phyloP scores from a whole-genome alignment of 305 asterid genomes.

The Monarda citriodora region DNA sequence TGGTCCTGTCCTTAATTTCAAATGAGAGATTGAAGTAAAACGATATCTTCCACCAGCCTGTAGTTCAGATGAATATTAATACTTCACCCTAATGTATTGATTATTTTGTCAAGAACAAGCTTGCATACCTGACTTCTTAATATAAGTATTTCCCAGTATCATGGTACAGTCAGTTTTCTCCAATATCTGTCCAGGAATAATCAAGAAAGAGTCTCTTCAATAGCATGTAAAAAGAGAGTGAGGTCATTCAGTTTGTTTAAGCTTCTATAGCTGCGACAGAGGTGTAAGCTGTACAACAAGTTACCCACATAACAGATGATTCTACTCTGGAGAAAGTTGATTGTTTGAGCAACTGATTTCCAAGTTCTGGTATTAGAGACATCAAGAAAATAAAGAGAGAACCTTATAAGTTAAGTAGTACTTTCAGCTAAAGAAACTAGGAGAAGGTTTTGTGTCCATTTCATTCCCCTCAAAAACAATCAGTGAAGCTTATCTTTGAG shows the following conservation, averaged over 20 bases:
- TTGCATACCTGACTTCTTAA: conserved; percentile 77
- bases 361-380: conserved; percentile 1
- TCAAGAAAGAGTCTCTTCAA: conserved; percentile 17
- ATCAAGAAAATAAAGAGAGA: too few relatives aligned
- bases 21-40: conserved; percentile 97
- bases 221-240: not conserved
- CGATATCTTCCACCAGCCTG: conserved; percentile 99
- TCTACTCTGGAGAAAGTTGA: not conserved
- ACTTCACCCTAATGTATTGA: conserved; percentile 12
- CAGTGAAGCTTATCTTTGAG: not conserved
- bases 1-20: conserved; percentile 95
- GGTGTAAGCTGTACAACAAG: not conserved
- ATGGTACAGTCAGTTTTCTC: conserved; percentile 85
- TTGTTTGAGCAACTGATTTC: conserved; percentile 3
- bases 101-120: conserved; percentile 6
- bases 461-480: conserved; percentile 6
- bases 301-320: not conserved
- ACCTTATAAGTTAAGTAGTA: not conserved
- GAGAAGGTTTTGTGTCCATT: conserved; percentile 1
- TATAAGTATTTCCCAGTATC: conserved; percentile 77
- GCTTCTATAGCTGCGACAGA: conserved; percentile 1
- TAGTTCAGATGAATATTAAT: conserved; percentile 6
- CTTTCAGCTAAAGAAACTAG: conserved; percentile 9
- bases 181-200: conserved; percentile 64
- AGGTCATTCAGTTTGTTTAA: not conserved